phyloP scores from a whole-genome alignment of 1,139 yeast species.

The Protomyces arabidopsidicola region DNA sequence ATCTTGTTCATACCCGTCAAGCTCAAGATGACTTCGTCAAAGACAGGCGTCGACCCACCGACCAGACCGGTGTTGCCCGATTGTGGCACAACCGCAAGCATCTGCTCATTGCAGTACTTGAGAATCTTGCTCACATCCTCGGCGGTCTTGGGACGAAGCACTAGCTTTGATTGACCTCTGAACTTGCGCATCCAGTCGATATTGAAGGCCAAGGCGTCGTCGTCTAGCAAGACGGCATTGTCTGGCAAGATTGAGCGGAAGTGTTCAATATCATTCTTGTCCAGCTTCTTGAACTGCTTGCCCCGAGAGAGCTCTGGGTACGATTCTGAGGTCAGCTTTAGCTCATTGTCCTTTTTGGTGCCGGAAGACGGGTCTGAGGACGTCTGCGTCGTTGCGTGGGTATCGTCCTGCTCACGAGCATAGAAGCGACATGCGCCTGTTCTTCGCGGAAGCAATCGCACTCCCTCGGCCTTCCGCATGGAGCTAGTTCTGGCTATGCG shows the following conservation, averaged over 20 bases:
- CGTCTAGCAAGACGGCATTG: constrained; percentile 49
- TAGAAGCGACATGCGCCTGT: neutral
- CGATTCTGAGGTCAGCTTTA: constrained; percentile 24
- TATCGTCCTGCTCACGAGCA: constrained; percentile 21
- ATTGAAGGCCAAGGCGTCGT: constrained; percentile 68
- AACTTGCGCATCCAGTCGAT: constrained; percentile 98
- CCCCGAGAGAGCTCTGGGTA: constrained; percentile 34
- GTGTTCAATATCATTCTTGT: constrained; percentile 53
- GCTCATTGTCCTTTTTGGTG: constrained; percentile 20
- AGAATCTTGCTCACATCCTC: constrained; percentile 73
- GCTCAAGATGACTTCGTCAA: constrained; percentile 80
- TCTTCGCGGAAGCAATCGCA: neutral
- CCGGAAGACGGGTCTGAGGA: constrained; percentile 21
- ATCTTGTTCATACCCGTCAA: constrained; percentile 68
- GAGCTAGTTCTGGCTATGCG: neutral
- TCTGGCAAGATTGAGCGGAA: constrained; percentile 55
- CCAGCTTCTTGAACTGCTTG: constrained; percentile 39
- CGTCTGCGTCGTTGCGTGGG: constrained; percentile 24
- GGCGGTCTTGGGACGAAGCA: constrained; percentile 77
- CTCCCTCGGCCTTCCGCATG: neutral
- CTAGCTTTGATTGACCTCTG: constrained; percentile 75
- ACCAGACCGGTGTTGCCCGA: constrained; percentile 97
- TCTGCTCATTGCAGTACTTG: constrained; percentile 72
- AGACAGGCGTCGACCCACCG: constrained; percentile 90
- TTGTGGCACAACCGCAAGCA: constrained; percentile 87